phyloP scores from a whole-genome alignment of 208 protist species.

The Leishmania lainsoni region DNA sequence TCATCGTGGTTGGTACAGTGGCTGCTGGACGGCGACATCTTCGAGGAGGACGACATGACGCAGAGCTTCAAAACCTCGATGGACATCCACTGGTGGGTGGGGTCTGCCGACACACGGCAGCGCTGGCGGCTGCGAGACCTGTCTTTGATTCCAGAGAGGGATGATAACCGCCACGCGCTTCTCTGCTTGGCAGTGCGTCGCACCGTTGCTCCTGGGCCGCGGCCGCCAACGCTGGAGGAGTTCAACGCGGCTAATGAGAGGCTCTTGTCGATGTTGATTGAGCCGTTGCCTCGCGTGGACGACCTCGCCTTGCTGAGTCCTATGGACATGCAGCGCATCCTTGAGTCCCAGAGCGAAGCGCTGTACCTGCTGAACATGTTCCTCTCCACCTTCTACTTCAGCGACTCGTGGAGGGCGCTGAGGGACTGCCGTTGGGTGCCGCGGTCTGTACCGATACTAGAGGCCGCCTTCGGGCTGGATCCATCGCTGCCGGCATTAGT shows the following conservation, averaged over 20 bases:
- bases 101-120: slow-evolving; percentile 58
- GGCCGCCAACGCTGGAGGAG: slow-evolving; percentile 15
- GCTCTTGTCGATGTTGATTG: slow-evolving; percentile 20
- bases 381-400: slow-evolving; percentile 81
- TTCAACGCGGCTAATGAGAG: slow-evolving; percentile 14
- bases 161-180: slow-evolving; percentile 60
- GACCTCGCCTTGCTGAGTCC: slow-evolving; percentile 14
- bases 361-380: slow-evolving; percentile 81
- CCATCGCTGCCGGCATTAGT: slow-evolving; percentile 27
- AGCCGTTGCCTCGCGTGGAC: slow-evolving; percentile 18
- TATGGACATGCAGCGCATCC: slow-evolving; percentile 41
- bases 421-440: slow-evolving; percentile 55
- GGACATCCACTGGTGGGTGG: slow-evolving; percentile 75
- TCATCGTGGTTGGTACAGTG: slow-evolving; percentile 38
- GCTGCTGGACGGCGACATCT: slow-evolving; percentile 36
- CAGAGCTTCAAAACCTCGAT: slow-evolving; percentile 41
- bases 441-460: slow-evolving; percentile 58
- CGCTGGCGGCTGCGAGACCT: slow-evolving; percentile 69
- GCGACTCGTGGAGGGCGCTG: slow-evolving; percentile 62
- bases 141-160: slow-evolving; percentile 50
- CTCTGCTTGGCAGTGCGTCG: slow-evolving; percentile 23
- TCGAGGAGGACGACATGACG: slow-evolving; percentile 35
- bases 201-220: slow-evolving; percentile 3
- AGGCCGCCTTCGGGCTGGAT: slow-evolving; percentile 59
- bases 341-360: slow-evolving; percentile 83